Evolutionary conservation across 805 yeast genomes (phyloP).

Genomic region (Myxozyma sirexii): DNA sequence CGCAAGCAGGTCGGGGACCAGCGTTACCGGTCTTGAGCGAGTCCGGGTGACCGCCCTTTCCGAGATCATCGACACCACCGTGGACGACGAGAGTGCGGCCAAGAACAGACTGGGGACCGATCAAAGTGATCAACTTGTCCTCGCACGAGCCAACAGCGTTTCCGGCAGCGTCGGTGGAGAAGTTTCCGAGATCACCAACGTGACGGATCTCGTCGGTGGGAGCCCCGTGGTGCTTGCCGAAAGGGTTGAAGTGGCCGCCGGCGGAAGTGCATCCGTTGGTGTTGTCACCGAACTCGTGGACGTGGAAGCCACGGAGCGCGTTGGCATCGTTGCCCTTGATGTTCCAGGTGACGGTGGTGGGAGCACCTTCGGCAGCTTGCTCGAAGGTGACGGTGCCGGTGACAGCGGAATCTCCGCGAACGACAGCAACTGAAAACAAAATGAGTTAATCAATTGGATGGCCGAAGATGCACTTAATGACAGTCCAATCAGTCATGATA

Average conservation of each 20-base stretch:
- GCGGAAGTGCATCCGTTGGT: constrained; percentile 99
- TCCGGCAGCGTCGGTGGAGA: constrained; percentile 83
- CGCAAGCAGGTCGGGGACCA: constrained; percentile 94
- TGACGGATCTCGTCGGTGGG: constrained; percentile 79
- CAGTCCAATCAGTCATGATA: neutral
- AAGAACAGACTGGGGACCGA: constrained; percentile 83
- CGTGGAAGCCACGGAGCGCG: constrained; percentile 94
- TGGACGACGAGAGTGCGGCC: constrained; percentile 92
- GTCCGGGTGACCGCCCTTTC: constrained; percentile 86
- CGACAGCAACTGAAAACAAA: constrained; percentile 73
- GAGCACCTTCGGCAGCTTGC: constrained; percentile 75
- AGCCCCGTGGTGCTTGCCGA: constrained; percentile 85
- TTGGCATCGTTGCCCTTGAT: constrained; percentile 86
- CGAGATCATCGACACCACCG: constrained; percentile 85
- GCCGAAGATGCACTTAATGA: neutral
- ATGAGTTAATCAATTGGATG: constrained; percentile 1
- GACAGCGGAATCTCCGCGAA: constrained; percentile 93
- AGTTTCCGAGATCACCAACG: constrained; percentile 96
- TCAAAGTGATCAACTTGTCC: constrained; percentile 74
- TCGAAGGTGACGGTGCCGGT: constrained; percentile 85
- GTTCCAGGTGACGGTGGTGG: constrained; percentile 86
- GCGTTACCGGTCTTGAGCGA: constrained; percentile 92
- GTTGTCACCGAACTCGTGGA: constrained; percentile 98
- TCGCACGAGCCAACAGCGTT: constrained; percentile 86
- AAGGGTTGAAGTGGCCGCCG: constrained; percentile 97